Evolutionary conservation across 1,284 basidiomycete genomes (phyloP).

Genomic region (Boletus holoroseus): DNA sequence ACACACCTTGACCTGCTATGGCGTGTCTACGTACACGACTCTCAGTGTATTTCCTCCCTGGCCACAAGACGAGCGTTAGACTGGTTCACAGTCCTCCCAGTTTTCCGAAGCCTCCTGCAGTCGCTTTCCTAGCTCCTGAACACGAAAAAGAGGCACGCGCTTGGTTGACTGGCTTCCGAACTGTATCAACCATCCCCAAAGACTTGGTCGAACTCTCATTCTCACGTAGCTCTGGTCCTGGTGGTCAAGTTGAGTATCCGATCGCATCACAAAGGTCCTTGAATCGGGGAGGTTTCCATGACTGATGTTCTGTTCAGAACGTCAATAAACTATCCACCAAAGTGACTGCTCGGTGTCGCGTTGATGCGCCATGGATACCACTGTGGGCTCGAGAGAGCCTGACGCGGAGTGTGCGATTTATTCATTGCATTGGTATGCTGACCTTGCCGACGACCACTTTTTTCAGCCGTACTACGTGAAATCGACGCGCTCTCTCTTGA

Average conservation of each 20-base stretch:
- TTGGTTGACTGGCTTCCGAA: conserved; percentile 50
- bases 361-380: conserved; percentile 63
- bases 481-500: conserved; percentile 58
- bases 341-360: conserved; percentile 52
- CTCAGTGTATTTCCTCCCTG: not conserved
- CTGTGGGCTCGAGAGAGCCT: conserved; percentile 54
- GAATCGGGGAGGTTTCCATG: not conserved
- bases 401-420: conserved; percentile 41
- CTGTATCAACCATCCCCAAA: conserved; percentile 39
- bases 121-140: conserved; percentile 6
- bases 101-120: conserved; percentile 22
- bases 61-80: conserved; percentile 5
- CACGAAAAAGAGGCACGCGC: conserved; percentile 38
- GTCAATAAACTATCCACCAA: conserved; percentile 82
- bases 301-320: conserved; percentile 45
- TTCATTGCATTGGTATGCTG: not conserved
- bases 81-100: conserved; percentile 13
- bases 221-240: conserved; percentile 72
- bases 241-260: conserved; percentile 56
- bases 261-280: not conserved
- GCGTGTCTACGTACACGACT: conserved; percentile 2
- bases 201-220: conserved; percentile 55
- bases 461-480: conserved; percentile 58
- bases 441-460: conserved; percentile 2
- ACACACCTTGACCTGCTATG: not conserved